Base-by-base conservation (phyloP, 1,284 basidiomycete genomes). In the Trichosporon ovoides region DNA sequence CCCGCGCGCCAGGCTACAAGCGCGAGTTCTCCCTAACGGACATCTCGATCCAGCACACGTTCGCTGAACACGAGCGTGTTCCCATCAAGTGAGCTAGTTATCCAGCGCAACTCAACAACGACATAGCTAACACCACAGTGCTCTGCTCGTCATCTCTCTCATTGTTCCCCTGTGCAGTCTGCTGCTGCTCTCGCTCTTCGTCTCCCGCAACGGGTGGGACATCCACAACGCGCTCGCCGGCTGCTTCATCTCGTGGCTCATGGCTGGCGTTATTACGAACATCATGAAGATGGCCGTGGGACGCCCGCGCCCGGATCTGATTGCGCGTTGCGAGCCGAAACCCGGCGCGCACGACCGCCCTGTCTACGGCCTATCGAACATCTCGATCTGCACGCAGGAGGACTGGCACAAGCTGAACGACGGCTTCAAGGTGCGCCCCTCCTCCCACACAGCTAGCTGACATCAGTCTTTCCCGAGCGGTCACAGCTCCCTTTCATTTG, bases 201-300 rank as follows among this genome's bases (percentile, higher is more conserved):
- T 90, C 18, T 78, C 89, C 12, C 83, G 87, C 19, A 88, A 85
- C 6, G 85, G 85, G 77, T 96, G 92, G 91, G 94, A 97, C 68
- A 80, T 88, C 35, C 93, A 98, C 74, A 87, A 85, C 67, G 83
- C 87, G 53, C 80, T 86, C 22, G 82, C 93, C 89, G 89, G 91
- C 62, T 78, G 89, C 22, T 82, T 94, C 38, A 75, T 76, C 69
- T 81, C 85, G 13, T 81, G 91, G 48, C 80, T 86, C 5, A 79
- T 94, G 48, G 87, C 91, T 1, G 89, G 89, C 12, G 80, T 85
- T 31, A 78, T 94, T 40, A 96, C 94, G 0, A 88, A 95, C 70
- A 81, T 93, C 57, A 81, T 85, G 62, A 98, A 98, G 78, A 68
- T 77, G 18, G 74, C 75, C 1, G 92, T 95, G 18, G 95, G 95